Conservation (phyloP, 2,329 filamentous ascomycete genomes). For the Penicillium sp. region DNA sequence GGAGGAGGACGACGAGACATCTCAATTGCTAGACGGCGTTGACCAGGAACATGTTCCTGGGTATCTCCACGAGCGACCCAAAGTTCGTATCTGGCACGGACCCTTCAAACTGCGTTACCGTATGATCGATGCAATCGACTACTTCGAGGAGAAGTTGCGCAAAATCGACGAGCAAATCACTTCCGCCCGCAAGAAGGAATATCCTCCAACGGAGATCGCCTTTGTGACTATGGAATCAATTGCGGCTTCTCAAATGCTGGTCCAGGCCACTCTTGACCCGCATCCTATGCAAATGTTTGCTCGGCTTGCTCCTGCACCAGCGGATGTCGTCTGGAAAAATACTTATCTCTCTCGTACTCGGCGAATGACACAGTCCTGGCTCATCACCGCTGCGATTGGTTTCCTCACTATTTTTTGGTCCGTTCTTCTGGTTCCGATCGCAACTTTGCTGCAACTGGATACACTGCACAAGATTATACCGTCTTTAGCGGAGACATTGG, state of each 20-base stretch:
- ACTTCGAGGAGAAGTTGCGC: slow-evolving; percentile 86
- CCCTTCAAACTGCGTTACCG: slow-evolving; percentile 73
- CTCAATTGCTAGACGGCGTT: slow-evolving; percentile 61
- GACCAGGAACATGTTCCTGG: slow-evolving; percentile 51
- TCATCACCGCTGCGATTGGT: slow-evolving; percentile 80
- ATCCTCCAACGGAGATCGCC: slow-evolving; percentile 78
- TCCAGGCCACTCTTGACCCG: slow-evolving; percentile 91
- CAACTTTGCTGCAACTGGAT: slow-evolving; percentile 79
- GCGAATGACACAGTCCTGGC: slow-evolving; percentile 80
- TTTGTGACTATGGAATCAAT: slow-evolving; percentile 99
- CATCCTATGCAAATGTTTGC: slow-evolving; percentile 84
- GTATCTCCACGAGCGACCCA: slow-evolving; percentile 64
- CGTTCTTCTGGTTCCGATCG: slow-evolving; percentile 77
- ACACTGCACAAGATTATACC: slow-evolving; percentile 77
- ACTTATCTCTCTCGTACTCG: slow-evolving; percentile 79
- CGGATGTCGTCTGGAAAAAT: slow-evolving; percentile 94
- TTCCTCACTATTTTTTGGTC: slow-evolving; percentile 89
- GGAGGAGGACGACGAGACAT: slow-evolving; percentile 62
- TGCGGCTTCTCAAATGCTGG: slow-evolving; percentile 89
- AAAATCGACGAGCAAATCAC: slow-evolving; percentile 77
- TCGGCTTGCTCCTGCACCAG: slow-evolving; percentile 83
- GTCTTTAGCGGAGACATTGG: slow-evolving; percentile 69
- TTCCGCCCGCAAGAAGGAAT: slow-evolving; percentile 74
- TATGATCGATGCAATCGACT: slow-evolving; percentile 88
- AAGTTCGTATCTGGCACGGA: slow-evolving; percentile 78